Evolutionary conservation across 2,329 filamentous ascomycete species (phyloP).

Genomic region (Acephala macrosclerotiorum): DNA sequence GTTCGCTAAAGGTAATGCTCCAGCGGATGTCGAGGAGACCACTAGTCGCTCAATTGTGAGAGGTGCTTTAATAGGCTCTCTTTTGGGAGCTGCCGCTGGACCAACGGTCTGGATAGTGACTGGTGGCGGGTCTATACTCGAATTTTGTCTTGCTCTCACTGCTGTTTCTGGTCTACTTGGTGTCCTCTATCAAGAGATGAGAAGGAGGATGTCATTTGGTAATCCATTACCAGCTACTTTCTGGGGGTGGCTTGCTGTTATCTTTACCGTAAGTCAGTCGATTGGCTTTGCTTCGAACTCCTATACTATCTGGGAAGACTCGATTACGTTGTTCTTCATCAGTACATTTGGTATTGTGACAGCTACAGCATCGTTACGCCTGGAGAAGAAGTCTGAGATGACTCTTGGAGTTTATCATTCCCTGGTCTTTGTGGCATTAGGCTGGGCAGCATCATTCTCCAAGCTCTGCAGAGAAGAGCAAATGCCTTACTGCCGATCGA

Average conservation of each 20-base stretch:
- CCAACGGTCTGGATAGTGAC: conserved; percentile 33
- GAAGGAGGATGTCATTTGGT: conserved; percentile 43
- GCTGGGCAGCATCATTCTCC: conserved; percentile 83
- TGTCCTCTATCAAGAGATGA: conserved; percentile 47
- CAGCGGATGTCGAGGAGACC: conserved; percentile 35
- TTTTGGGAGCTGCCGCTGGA: conserved; percentile 35
- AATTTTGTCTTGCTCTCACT: conserved; percentile 35
- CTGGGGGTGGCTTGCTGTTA: conserved; percentile 87
- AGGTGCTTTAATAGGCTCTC: conserved; percentile 39
- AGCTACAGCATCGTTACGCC: conserved; percentile 76
- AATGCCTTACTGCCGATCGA: conserved; percentile 95
- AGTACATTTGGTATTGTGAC: conserved; percentile 84
- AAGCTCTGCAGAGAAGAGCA: conserved; percentile 96
- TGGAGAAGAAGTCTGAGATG: conserved; percentile 70
- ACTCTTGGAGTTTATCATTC: conserved; percentile 86
- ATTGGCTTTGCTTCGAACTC: conserved; percentile 96
- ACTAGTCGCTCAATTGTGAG: conserved; percentile 34
- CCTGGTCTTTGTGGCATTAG: conserved; percentile 79
- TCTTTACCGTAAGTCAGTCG: conserved; percentile 88
- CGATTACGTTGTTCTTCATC: conserved; percentile 90
- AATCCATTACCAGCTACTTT: conserved; percentile 73
- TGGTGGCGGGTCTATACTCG: conserved; percentile 29
- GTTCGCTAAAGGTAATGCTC: conserved; percentile 34
- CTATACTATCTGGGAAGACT: conserved; percentile 98
- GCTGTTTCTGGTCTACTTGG: conserved; percentile 44